Base-by-base conservation (phyloP, 768 basidiomycete genomes). In the Sistotremastrum niveocremeum region DNA sequence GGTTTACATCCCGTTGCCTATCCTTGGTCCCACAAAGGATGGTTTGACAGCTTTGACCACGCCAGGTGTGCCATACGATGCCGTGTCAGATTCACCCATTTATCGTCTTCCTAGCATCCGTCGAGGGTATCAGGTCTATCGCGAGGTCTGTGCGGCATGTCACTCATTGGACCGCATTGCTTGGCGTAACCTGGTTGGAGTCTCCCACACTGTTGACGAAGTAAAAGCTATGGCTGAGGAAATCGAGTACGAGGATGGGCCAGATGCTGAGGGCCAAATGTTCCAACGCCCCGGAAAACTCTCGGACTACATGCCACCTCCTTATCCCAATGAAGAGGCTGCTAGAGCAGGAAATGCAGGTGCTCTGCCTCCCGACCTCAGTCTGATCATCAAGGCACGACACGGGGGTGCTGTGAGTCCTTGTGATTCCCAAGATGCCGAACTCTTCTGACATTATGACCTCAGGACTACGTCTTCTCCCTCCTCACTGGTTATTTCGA, bases 111-210 rank as follows among this genome's bases (percentile, higher is more conserved):
- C 34, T 49, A 94, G 91, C 65, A 93, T 97, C 59, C 90, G 93
- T 57, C 76, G 94, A 60, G 93, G 90, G 37, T 93, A 87, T 71
- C 80, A 85, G 64, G 95, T 99, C 47, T 99, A 99, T 74, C 88
- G 91, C 52, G 94, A 99, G 68, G 95, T 99, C 47, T 99, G 95
- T 62, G 88, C 95, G 10, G 90, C 95, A 7, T 99, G 95, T 66
- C 95, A 99, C 65, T 99, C 95, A 34, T 80, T 99, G 46, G 89
- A 99, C 70, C 90, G 95, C 56, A 93, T 99, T 60, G 95, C 95
- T 48, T 99, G 95, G 95, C 88, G 95, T 62, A 99, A 98, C 70
- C 72, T 99, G 48, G 95, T 99, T 53, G 95, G 91, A 59, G 90
- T 97, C 46, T 95, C 91, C 31, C 95, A 99, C 69, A 88, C 84